Base-by-base conservation (phyloP, 805 yeast species). In the Barnettozyma populi region DNA sequence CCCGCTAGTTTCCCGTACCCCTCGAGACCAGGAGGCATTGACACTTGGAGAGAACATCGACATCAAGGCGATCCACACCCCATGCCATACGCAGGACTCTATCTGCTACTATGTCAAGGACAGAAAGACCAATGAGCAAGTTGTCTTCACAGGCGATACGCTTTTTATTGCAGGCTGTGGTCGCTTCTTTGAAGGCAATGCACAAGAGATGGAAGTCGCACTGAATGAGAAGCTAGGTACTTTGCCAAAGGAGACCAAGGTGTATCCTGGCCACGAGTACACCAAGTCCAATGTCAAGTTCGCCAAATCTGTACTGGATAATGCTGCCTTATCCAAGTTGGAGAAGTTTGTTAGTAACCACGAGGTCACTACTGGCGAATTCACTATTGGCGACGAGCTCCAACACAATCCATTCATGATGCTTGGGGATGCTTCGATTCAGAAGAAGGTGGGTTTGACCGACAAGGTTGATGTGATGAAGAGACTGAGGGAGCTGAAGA, bases 21-120 rank as follows among this genome's bases (percentile, higher is more conserved):
- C 96, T 2, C 66, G 72, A 0, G 82, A 89, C 62, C 68, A 74
- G 13, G 86, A 81, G 52, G 68, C 71, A 18, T 71, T 86, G 50
- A 72, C 74, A 50, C 68, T 90, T 49, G 96, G 97, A 4, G 69
- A 73, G 36, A 64, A 75, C 52, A 61, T 92, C 44, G 73, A 78
- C 16, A 77, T 90, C 44, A 80, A 83, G 2, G 95, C 97, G 1
- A 71, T 92, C 36, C 92, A 92, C 66, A 94, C 99, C 0, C 99
- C 99, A 4, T 94, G 99, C 63, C 99, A 94, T 65, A 94, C 99
- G 0, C 94, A 86, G 66, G 99, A 94, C 67, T 88, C 96, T 3
- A 86, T 94, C 51, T 92, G 98, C 62, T 94, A 89, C 66, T 85
- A 67, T 57, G 89, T 78, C 0, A 70, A 71, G 41, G 98, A 92